Evolutionary conservation across 2,329 filamentous ascomycete genomes (phyloP).

Genomic region (Cordyceps militaris): DNA sequence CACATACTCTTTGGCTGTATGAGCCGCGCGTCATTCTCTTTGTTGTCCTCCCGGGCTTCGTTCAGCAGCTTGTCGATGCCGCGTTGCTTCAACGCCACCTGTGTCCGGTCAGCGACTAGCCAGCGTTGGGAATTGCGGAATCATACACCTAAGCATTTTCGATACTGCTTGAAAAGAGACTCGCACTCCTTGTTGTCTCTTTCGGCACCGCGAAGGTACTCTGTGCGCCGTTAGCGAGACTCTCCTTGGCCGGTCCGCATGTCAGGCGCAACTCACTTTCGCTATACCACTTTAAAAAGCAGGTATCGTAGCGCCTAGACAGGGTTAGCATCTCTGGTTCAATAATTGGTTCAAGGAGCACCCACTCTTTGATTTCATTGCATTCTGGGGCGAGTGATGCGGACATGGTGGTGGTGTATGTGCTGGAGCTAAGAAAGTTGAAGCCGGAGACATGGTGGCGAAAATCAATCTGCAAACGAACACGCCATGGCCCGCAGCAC

Average conservation of each 20-base stretch:
- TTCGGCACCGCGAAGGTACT: constrained; percentile 82
- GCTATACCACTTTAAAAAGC: constrained; percentile 98
- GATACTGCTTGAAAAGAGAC: constrained; percentile 80
- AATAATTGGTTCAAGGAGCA: constrained; percentile 1
- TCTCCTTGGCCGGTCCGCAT: constrained; percentile 13
- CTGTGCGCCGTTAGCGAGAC: constrained; percentile 36
- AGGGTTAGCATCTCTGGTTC: neutral
- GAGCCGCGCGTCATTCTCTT: constrained; percentile 66
- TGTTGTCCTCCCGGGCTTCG: constrained; percentile 82
- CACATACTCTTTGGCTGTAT: constrained; percentile 36
- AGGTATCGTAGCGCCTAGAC: constrained; percentile 82
- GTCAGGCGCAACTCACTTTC: constrained; percentile 61
- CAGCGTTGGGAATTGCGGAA: neutral
- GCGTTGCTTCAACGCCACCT: constrained; percentile 80
- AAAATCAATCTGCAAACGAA: constrained; percentile 8
- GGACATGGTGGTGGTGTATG: constrained; percentile 60
- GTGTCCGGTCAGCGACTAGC: neutral
- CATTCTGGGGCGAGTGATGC: constrained; percentile 91
- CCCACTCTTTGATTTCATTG: constrained; percentile 91
- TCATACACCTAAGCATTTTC: constrained; percentile 72
- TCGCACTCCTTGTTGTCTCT: constrained; percentile 79
- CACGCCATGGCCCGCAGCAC: neutral
- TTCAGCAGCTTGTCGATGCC: constrained; percentile 91
- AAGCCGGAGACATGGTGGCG: neutral
- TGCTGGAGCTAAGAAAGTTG: constrained; percentile 6